Base-by-base conservation (phyloP, 164 flowering plant genomes). In the Aristolochia fimbriata region DNA sequence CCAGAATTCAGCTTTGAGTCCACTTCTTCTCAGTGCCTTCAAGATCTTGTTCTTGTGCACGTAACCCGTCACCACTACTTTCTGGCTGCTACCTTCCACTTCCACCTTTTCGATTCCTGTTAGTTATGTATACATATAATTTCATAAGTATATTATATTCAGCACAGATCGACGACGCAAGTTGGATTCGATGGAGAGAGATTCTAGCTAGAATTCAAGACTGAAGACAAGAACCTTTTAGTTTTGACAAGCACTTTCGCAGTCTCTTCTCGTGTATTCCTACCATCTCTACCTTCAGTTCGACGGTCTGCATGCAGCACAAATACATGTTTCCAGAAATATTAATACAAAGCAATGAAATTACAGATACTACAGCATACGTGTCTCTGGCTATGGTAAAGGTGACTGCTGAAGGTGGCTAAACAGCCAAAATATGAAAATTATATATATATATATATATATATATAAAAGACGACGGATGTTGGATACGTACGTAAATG, bases 81-180 rank as follows among this genome's bases (percentile, higher is more conserved):
- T 83, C 62, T 83, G 78, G 45, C 80, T 74, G 51, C 73, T 74
- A 0, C 59, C 82, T 45, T 81, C 83, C 63, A 83, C 82, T 75
- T 83, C 83, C 50, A 83, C 82, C 68, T 78, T 83, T 74, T 81
- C 82, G 64, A 83, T 81, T 19, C 88, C 85, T 83, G 76, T n/a
- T n/a, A n/a, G n/a, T n/a, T n/a, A n/a, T n/a, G n/a, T n/a, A n/a
- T n/a, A n/a, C n/a, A n/a, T n/a, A n/a, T n/a, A n/a, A n/a, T n/a
- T n/a, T n/a, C n/a, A n/a, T n/a, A n/a, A n/a, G n/a, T 21, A 27
- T 27, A 27, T 27, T n/a, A 27, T 51, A 33, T 21, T 19, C 54
- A 15, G 19, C 63, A 61, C 27, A 14, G 24, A n/a, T n/a, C n/a
- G n/a, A 27, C 30, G 30, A 54, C 22, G n/a, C 19, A 17, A 12